phyloP scores from a whole-genome alignment of 495 filamentous ascomycete genomes.

The Tuber microsphaerosporum region DNA sequence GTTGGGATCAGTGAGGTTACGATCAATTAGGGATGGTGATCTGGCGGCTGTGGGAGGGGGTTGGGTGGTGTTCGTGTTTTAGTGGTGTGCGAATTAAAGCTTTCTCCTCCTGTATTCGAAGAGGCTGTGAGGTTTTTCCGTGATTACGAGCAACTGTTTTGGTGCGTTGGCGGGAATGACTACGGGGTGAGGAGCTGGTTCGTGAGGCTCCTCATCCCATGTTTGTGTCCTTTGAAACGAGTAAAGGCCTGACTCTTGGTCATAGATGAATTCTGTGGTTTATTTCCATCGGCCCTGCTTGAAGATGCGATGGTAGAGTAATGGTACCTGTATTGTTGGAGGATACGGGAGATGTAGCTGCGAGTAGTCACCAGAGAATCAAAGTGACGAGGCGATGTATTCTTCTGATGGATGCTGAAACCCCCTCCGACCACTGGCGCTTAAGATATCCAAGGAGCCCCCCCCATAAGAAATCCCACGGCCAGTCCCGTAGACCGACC shows the following conservation, averaged over 20 bases:
- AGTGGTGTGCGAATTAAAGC: background rate
- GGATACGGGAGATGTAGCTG: background rate
- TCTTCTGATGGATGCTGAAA: background rate
- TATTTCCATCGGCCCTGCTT: background rate
- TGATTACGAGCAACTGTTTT: background rate
- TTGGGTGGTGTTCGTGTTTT: background rate
- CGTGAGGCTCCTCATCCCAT: background rate
- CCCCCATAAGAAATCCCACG: background rate
- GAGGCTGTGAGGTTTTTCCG: background rate
- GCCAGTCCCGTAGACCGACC: background rate
- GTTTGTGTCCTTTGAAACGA: background rate
- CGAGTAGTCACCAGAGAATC: background rate
- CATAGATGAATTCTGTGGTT: background rate
- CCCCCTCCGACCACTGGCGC: background rate
- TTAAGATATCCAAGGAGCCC: background rate
- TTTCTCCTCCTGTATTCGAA: background rate
- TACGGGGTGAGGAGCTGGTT: background rate
- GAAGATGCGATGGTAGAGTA: background rate
- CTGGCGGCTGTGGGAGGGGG: background rate
- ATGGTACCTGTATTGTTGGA: background rate
- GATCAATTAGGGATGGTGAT: background rate
- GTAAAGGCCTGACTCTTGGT: background rate
- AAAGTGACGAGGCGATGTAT: background rate
- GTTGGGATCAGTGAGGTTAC: background rate
- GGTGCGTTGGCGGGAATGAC: background rate